These are phyloP conservation scores for Haplosporangium sp. DNA, from an alignment of 371 early-diverging fungal genomes.

Conservation along the genomic window DNA sequence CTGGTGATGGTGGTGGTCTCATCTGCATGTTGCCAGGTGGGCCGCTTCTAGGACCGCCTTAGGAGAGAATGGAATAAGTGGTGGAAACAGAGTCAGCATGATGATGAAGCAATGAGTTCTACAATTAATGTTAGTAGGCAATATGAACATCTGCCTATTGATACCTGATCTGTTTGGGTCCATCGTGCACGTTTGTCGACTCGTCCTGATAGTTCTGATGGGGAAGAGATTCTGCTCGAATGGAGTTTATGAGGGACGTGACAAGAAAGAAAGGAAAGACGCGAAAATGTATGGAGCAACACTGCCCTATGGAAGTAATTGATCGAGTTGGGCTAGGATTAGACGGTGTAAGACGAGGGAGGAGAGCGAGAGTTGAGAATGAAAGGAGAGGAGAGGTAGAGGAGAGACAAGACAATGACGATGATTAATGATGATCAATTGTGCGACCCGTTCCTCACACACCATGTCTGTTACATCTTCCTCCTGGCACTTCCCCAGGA, in stretches of 20 bases:
- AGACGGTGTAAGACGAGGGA: background rate
- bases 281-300: background rate
- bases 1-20: constrained; percentile 41
- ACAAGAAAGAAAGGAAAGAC: background rate
- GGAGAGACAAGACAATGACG: background rate
- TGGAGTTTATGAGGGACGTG: background rate
- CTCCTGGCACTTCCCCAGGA: background rate
- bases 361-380: background rate
- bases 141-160: background rate
- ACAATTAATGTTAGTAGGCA: background rate
- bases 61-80: background rate
- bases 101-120: too few species aligned
- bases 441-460: too few species aligned
- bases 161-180: constrained; percentile 19
- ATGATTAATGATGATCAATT: too few species aligned
- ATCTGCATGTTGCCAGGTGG: constrained; percentile 34
- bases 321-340: background rate
- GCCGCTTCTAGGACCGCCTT: constrained; percentile 30
- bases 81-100: too few species aligned
- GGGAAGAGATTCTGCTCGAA: too few species aligned
- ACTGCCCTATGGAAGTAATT: too few species aligned
- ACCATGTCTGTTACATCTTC: background rate
- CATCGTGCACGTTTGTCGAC: constrained; percentile 12
- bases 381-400: background rate
- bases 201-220: background rate